Evolutionary conservation across 2,329 filamentous ascomycete species (phyloP).

Genomic region (Fusarium sp.): DNA sequence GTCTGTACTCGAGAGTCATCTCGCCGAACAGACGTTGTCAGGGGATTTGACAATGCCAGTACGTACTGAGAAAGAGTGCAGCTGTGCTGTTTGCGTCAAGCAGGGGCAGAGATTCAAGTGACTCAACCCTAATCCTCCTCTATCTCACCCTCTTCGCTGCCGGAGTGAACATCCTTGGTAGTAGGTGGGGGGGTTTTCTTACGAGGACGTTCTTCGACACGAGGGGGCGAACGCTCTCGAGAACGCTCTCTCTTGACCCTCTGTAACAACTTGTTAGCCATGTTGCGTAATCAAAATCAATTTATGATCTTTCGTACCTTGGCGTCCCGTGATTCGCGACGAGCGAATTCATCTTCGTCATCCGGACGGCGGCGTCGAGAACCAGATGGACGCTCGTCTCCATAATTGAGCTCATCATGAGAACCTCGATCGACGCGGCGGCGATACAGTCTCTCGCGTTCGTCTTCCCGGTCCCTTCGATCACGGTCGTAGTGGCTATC

Average conservation of each 20-base stretch:
- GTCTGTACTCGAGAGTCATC: conserved; percentile 50
- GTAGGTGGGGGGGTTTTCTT: conserved; percentile 66
- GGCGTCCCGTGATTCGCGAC: conserved; percentile 73
- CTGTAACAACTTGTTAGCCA: conserved; percentile 57
- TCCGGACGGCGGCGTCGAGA: conserved; percentile 83
- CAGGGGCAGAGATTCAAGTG: conserved; percentile 17
- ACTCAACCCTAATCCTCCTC: conserved; percentile 75
- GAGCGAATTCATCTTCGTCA: conserved; percentile 78
- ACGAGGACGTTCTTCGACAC: conserved; percentile 65
- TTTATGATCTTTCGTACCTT: conserved; percentile 66
- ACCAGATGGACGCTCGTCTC: conserved; percentile 75
- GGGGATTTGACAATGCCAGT: conserved; percentile 47
- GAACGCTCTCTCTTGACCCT: conserved; percentile 69
- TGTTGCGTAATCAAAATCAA: background rate
- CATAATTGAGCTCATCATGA: conserved; percentile 91
- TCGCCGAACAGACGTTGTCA: conserved; percentile 44
- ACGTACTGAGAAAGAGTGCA: conserved; percentile 46
- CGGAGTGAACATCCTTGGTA: conserved; percentile 70
- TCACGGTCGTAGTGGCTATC: conserved; percentile 85
- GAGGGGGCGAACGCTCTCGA: conserved; percentile 72
- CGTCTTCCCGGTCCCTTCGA: conserved; percentile 87
- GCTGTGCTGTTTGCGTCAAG: conserved; percentile 21
- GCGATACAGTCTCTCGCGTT: conserved; percentile 88
- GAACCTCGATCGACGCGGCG: conserved; percentile 81
- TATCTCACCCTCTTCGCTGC: conserved; percentile 98